These are phyloP conservation scores for Phaeosphaeria sp. DNA, from an alignment of 2,329 filamentous ascomycete genomes.

Conservation along the genomic window DNA sequence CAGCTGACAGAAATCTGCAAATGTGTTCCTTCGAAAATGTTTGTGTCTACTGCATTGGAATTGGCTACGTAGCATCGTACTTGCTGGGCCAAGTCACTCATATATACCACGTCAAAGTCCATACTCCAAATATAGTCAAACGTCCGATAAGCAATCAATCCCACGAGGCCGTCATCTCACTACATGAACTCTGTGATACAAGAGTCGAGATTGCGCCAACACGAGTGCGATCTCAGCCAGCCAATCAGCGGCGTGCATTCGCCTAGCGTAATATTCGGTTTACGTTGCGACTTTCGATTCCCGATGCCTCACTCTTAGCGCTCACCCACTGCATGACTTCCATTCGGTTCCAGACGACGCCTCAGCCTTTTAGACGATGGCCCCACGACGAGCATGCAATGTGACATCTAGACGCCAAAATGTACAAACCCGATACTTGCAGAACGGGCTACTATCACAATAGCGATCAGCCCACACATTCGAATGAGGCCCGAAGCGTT, in stretches of 20 bases:
- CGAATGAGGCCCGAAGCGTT: constrained; percentile 1
- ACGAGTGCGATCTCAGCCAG: background rate
- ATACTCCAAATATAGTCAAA: background rate
- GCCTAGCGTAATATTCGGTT: constrained; percentile 3
- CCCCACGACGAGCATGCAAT: background rate
- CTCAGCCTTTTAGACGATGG: background rate
- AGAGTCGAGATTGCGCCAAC: background rate
- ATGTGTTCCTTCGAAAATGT: background rate
- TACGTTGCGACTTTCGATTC: constrained; percentile 3
- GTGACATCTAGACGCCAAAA: constrained; percentile 1
- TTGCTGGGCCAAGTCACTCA: background rate
- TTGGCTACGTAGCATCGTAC: background rate
- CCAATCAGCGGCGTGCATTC: constrained; percentile 4
- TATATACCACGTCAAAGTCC: background rate
- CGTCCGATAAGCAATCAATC: background rate
- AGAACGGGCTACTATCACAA: background rate
- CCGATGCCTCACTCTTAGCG: constrained; percentile 9
- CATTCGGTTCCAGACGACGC: background rate
- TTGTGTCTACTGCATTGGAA: background rate
- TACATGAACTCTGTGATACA: background rate
- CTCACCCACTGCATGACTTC: constrained; percentile 2
- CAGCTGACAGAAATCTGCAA: background rate
- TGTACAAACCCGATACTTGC: constrained; percentile 13
- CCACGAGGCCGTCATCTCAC: background rate
- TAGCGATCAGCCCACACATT: constrained; percentile 1